Evolutionary conservation across 2,329 filamentous ascomycete species (phyloP).

Genomic region (Simplicillium sp.): DNA sequence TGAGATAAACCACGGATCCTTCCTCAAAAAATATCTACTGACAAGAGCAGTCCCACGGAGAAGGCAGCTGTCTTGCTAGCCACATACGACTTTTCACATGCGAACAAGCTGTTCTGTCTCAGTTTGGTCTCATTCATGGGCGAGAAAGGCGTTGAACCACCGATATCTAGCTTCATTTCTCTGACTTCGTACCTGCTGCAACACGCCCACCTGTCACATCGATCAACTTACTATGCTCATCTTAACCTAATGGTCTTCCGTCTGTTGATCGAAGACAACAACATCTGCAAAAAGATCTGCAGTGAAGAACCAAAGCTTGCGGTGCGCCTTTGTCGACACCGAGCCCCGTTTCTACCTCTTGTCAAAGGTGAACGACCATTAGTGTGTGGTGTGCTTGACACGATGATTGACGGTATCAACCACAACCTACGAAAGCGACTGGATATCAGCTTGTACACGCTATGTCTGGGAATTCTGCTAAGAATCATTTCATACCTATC

Average conservation of each 20-base stretch:
- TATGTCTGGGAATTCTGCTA: constrained; percentile 72
- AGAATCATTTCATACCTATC: constrained; percentile 78
- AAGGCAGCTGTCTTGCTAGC: constrained; percentile 74
- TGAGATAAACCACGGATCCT: constrained; percentile 33
- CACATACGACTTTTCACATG: constrained; percentile 86
- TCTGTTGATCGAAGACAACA: constrained; percentile 76
- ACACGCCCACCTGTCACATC: constrained; percentile 75
- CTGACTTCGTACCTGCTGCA: constrained; percentile 88
- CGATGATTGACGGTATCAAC: constrained; percentile 83
- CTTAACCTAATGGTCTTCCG: constrained; percentile 78
- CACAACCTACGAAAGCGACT: constrained; percentile 84
- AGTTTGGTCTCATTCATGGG: constrained; percentile 60
- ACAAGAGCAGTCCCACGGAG: constrained; percentile 54
- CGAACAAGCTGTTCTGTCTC: constrained; percentile 91
- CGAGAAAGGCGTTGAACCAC: constrained; percentile 58
- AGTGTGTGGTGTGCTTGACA: constrained; percentile 70
- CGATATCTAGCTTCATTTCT: constrained; percentile 76
- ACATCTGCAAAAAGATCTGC: constrained; percentile 75
- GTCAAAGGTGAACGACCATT: constrained; percentile 64
- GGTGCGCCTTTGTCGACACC: constrained; percentile 81
- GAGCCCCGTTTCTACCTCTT: constrained; percentile 74
- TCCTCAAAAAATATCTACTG: constrained; percentile 7
- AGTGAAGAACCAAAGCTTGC: constrained; percentile 63
- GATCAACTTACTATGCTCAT: constrained; percentile 75
- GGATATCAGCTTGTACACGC: constrained; percentile 75